Conservation (phyloP, 306 rosid genomes). For the Cotoneaster glaucophyllus region DNA sequence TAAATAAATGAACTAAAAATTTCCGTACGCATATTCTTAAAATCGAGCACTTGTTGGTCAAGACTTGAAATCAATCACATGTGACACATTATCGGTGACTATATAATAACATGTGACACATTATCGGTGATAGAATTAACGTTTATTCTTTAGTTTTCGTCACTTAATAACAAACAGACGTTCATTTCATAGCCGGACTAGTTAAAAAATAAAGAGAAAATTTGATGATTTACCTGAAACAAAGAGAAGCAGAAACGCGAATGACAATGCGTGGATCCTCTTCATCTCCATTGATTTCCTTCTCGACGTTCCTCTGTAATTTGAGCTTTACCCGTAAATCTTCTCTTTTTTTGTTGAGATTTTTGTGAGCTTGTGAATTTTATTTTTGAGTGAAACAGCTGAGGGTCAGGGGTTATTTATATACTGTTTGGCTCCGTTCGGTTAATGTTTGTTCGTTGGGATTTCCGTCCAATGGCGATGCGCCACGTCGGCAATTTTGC, state of each 20-base stretch:
- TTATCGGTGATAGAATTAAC: too few relatives aligned
- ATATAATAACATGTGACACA: too few relatives aligned
- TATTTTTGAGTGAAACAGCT: not conserved
- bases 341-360: not conserved
- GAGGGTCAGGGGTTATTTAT: not conserved
- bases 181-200: too few relatives aligned
- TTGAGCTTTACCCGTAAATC: not conserved
- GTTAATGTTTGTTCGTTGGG: not conserved
- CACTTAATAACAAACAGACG: too few relatives aligned
- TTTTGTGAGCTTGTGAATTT: not conserved
- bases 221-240: slow-evolving; percentile 13
- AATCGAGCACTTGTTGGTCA: too few relatives aligned
- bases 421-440: not conserved
- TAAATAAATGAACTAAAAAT: too few relatives aligned
- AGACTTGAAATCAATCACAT: too few relatives aligned
- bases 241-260: slow-evolving; percentile 28
- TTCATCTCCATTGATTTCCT: not conserved
- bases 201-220: not conserved
- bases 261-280: slow-evolving; percentile 19
- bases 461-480: slow-evolving; percentile 7
- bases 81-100: too few relatives aligned
- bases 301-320: not conserved
- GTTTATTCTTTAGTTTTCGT: too few relatives aligned
- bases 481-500: too few relatives aligned
- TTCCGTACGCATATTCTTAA: too few relatives aligned